Percentiles rank a stretch among this genome's conserved stretches.
These are phyloP conservation scores for Populus nigra DNA, from an alignment of 345 rosid species.

Conservation along the genomic window DNA sequence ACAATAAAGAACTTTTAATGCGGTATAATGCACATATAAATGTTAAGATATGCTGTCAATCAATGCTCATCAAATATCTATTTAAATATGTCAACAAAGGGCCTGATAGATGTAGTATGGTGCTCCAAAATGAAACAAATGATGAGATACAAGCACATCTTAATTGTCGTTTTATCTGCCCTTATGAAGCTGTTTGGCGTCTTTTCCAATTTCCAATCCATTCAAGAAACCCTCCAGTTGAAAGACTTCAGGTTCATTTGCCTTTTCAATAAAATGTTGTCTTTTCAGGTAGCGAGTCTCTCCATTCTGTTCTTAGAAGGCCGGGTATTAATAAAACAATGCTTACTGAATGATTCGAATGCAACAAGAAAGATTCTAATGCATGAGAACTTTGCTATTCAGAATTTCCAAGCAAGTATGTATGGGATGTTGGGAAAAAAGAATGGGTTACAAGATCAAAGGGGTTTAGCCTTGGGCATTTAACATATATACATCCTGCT, in stretches of 20 bases:
- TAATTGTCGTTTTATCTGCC: not conserved
- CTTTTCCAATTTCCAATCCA: not conserved
- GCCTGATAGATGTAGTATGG: no score
- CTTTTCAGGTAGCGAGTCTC: not conserved
- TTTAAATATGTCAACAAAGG: conserved; percentile 1
- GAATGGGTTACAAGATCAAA: not conserved
- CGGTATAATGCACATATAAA: not conserved
- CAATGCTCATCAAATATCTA: not conserved
- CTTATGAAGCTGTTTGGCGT: not conserved
- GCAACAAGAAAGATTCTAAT: not conserved
- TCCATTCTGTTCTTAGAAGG: not conserved
- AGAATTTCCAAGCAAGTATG: not conserved
- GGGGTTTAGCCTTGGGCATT: not conserved
- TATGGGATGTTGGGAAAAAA: not conserved
- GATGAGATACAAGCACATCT: not conserved
- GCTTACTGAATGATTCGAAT: not conserved
- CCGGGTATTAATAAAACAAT: not conserved
- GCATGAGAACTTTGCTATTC: not conserved
- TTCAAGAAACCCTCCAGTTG: not conserved
- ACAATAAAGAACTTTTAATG: not conserved
- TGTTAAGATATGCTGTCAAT: not conserved
- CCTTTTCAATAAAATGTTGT: not conserved
- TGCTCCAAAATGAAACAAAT: not conserved
- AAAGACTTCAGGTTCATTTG: not conserved
- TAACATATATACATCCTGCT: not conserved